A percentile compares a stretch with the other conserved stretches of the same genome.
These are phyloP conservation scores for Xylaria multiplex DNA, from an alignment of 2,329 filamentous ascomycete species.

Conservation along the genomic window DNA sequence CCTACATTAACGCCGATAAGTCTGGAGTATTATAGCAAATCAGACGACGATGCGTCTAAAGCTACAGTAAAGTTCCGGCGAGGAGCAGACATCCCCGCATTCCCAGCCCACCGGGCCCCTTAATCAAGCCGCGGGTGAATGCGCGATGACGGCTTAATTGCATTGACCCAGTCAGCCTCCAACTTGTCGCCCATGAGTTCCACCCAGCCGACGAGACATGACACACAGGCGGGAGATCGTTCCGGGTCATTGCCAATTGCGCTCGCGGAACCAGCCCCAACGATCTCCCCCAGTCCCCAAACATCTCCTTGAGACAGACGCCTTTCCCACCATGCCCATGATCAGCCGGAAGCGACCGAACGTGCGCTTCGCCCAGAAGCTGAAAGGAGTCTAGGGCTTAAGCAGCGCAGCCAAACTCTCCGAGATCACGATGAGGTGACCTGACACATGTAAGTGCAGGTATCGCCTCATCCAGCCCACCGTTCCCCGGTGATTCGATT, in stretches of 20 bases:
- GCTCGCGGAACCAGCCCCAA: slow-evolving; percentile 42
- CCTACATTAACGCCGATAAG: slow-evolving; percentile 11
- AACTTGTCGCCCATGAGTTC: slow-evolving; percentile 37
- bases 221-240: slow-evolving; percentile 43
- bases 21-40: slow-evolving; percentile 4
- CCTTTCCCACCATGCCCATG: slow-evolving; percentile 20
- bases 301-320: slow-evolving; percentile 17
- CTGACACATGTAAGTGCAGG: slow-evolving; percentile 32
- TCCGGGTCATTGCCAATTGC: slow-evolving; percentile 47
- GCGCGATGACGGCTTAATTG: slow-evolving; percentile 29
- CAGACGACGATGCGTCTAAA: not conserved
- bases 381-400: slow-evolving; percentile 30
- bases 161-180: slow-evolving; percentile 46
- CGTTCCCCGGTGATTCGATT: slow-evolving; percentile 18
- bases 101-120: slow-evolving; percentile 33
- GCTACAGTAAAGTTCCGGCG: slow-evolving; percentile 1
- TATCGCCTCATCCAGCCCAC: slow-evolving; percentile 31
- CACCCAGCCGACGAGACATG: slow-evolving; percentile 40
- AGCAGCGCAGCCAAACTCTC: slow-evolving; percentile 29
- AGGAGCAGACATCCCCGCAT: slow-evolving; percentile 25
- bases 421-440: slow-evolving; percentile 24
- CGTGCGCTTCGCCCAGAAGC: slow-evolving; percentile 17
- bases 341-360: slow-evolving; percentile 33
- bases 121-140: slow-evolving; percentile 38
- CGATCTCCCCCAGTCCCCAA: slow-evolving; percentile 17